phyloP scores from a whole-genome alignment of 768 basidiomycete genomes.

The Agrocybe praecox region DNA sequence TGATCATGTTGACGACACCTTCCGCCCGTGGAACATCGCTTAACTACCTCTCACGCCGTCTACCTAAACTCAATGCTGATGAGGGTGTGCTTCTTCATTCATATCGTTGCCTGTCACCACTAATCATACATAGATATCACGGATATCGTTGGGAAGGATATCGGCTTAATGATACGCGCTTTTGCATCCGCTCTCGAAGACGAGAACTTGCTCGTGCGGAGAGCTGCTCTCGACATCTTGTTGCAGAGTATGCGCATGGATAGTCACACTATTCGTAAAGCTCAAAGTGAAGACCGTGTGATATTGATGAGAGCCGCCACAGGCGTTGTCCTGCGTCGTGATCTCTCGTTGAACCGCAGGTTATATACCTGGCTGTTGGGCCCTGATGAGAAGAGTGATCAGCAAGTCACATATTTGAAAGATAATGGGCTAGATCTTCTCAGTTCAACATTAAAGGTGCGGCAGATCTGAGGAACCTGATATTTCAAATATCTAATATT shows the following conservation, averaged over 20 bases:
- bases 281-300: constrained; percentile 70
- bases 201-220: constrained; percentile 86
- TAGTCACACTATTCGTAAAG: constrained; percentile 67
- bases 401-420: constrained; percentile 72
- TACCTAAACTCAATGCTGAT: constrained; percentile 69
- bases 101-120: neutral
- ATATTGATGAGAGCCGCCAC: constrained; percentile 88
- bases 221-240: constrained; percentile 85
- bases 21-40: constrained; percentile 83
- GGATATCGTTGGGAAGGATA: constrained; percentile 77
- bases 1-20: constrained; percentile 89
- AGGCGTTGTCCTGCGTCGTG: constrained; percentile 88
- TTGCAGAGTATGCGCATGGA: constrained; percentile 76
- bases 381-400: constrained; percentile 73
- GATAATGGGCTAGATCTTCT: constrained; percentile 75
- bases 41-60: constrained; percentile 81
- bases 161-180: constrained; percentile 93
- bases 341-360: constrained; percentile 90
- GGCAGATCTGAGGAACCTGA: constrained; percentile 2
- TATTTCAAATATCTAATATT: neutral
- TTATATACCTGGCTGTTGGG: constrained; percentile 94
- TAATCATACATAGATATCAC: constrained; percentile 53
- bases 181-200: constrained; percentile 93
- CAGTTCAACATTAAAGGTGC: constrained; percentile 66
- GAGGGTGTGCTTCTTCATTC: constrained; percentile 52